Base-by-base conservation (phyloP, 1,139 yeast genomes). In the Torulaspora globosa region DNA sequence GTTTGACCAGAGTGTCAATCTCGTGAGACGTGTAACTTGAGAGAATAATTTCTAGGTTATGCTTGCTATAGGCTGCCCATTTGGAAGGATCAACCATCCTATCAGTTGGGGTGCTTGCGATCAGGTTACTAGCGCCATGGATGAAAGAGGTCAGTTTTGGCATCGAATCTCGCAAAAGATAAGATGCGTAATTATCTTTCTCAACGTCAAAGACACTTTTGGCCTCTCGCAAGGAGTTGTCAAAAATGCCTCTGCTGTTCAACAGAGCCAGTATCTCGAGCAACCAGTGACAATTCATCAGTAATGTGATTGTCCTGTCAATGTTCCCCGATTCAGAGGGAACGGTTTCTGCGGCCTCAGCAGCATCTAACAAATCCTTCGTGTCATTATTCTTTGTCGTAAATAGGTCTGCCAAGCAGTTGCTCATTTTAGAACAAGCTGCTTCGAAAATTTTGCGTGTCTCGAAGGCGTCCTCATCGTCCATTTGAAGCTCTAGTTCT, bases 111-210 rank as follows among this genome's bases (percentile, higher is more conserved):
- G 66, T 67, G 35, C 73, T 71, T 37, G 72, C 75, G 5, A 73
- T 62, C 21, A 80, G 65, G 2, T 76, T 73, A 46, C 82, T 83
- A 41, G 84, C 79, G 37, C 82, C 87, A 38, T 75, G 75, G 4
- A 88, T 77, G 62, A 85, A 83, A 26, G 80, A 81, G 29, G 76
- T 70, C 46, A 85, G 66, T 59, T 80, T 83, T 5, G 88, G 94
- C 62, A 86, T 67, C 21, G 80, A 75, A 47, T 75, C 75, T 54
- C 74, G 74, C 54, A 83, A 69, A 8, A 82, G 71, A 43, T 68
- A 70, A 26, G 65, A 68, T 43, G 84, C 78, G 44, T 82, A 80
- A 3, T 64, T 52, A 23, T 61, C 66, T 40, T 59, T 66, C 18
- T 77, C 75, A 2, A 56, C 57, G 44, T 71, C 72, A 67, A 80